Evolutionary conservation across 163 green algal species (phyloP).

Genomic region (Chlorella variabilis): DNA sequence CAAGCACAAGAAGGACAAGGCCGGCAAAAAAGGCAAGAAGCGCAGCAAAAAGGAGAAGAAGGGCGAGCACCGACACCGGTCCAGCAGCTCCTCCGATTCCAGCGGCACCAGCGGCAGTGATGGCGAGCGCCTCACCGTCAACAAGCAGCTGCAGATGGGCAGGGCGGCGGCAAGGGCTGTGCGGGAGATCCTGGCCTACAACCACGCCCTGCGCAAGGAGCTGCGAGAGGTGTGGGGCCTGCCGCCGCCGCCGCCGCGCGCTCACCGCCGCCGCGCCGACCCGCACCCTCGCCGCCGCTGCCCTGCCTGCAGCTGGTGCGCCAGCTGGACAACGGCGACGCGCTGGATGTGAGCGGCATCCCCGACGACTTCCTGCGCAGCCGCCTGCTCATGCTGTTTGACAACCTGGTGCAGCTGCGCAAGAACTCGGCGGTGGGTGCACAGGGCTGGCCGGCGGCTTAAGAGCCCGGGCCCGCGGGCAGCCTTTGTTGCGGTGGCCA

Average conservation of each 20-base stretch:
- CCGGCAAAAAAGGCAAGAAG: slow-evolving; percentile 8
- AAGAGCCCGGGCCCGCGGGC: too few species aligned
- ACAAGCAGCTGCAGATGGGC: slow-evolving; percentile 38
- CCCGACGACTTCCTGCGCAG: slow-evolving; percentile 35
- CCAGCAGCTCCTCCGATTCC: not conserved
- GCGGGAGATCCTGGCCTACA: slow-evolving; percentile 46
- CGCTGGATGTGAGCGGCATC: slow-evolving; percentile 50
- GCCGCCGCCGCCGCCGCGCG: not conserved
- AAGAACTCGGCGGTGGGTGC: slow-evolving; percentile 37
- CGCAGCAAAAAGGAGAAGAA: slow-evolving; percentile 35
- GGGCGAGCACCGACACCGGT: slow-evolving; percentile 4
- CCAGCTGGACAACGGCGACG: slow-evolving; percentile 42
- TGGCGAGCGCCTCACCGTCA: slow-evolving; percentile 3
- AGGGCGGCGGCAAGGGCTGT: slow-evolving; percentile 16
- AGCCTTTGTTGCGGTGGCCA: too few species aligned
- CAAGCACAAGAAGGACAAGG: not conserved
- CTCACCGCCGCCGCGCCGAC: not conserved
- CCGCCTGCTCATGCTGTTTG: slow-evolving; percentile 38
- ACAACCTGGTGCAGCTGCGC: slow-evolving; percentile 47
- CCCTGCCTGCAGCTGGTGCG: slow-evolving; percentile 35
- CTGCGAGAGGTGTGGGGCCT: slow-evolving; percentile 31
- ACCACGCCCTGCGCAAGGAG: slow-evolving; percentile 38
- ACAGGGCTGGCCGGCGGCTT: too few species aligned
- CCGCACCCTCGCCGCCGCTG: too few species aligned
- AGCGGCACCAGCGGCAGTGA: slow-evolving; percentile 16